Conservation (phyloP, 176 grass and related monocot species). For the Sorghum bicolor region Sorghum_bicolor_NCBIv3 NC_012875.2:48512501-48513000, state of each 20-base stretch:
- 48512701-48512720: slow-evolving; percentile 60
- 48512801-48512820: neutral
- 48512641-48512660: slow-evolving; percentile 53
- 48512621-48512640: slow-evolving; percentile 42
- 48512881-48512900: slow-evolving; percentile 54
- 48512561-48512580: neutral
- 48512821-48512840: neutral
- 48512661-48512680: slow-evolving; percentile 50
- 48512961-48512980: slow-evolving; percentile 38
- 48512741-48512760: slow-evolving; percentile 72
- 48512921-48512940: slow-evolving; percentile 51
- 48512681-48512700: slow-evolving; percentile 49
- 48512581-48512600: neutral
- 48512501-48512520: too few species aligned
- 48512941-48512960: slow-evolving; percentile 59
- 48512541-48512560: too few species aligned
- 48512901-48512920: slow-evolving; percentile 50
- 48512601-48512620: neutral
- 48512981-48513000: slow-evolving; percentile 38
- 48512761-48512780: slow-evolving; percentile 67
- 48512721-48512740: slow-evolving; percentile 48
- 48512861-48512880: too few species aligned
- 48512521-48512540: too few species aligned
- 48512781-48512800: slow-evolving; percentile 42
- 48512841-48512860: too few species aligned